Percentiles rank a stretch among this genome's conserved stretches.
Evolutionary conservation across 108 stramenopile species (phyloP).

Genomic region (Cyclotella cryptica): DNA sequence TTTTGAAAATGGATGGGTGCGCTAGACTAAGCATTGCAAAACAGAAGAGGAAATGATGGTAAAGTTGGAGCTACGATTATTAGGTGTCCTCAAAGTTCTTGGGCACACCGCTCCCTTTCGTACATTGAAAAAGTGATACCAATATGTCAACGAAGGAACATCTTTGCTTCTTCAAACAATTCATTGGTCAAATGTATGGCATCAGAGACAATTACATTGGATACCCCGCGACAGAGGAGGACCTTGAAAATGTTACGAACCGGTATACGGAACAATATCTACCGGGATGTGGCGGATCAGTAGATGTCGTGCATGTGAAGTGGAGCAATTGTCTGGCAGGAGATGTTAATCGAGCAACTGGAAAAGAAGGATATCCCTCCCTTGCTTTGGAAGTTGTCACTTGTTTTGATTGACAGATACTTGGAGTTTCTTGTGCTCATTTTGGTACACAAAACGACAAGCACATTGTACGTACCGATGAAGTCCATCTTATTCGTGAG

Average conservation of each 20-base stretch:
- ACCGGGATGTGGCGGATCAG: slow-evolving; percentile 44
- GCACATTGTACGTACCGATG: slow-evolving; percentile 8
- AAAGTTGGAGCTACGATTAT: slow-evolving; percentile 5
- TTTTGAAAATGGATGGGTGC: slow-evolving; percentile 8
- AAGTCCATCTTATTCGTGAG: neutral
- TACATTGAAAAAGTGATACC: neutral
- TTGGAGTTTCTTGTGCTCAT: slow-evolving; percentile 9
- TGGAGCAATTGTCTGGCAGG: slow-evolving; percentile 48
- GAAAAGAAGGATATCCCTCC: slow-evolving; percentile 42
- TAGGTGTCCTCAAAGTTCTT: slow-evolving; percentile 8
- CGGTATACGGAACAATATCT: slow-evolving; percentile 17
- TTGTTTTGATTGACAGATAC: slow-evolving; percentile 4
- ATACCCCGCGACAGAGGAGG: neutral
- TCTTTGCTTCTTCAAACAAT: slow-evolving; percentile 4
- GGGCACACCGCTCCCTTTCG: neutral
- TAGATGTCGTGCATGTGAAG: slow-evolving; percentile 51
- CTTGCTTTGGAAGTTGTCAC: slow-evolving; percentile 37
- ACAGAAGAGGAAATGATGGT: neutral
- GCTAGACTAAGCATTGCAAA: neutral
- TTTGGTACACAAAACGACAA: slow-evolving; percentile 28
- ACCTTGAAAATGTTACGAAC: slow-evolving; percentile 4
- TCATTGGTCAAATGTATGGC: slow-evolving; percentile 19
- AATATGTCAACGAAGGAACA: neutral
- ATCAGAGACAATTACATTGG: slow-evolving; percentile 13
- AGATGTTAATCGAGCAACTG: slow-evolving; percentile 19